A percentile compares a stretch with the other conserved stretches of the same genome.
phyloP scores from a whole-genome alignment of 2,329 filamentous ascomycete genomes.

The Cladosporium cucumerinum region DNA sequence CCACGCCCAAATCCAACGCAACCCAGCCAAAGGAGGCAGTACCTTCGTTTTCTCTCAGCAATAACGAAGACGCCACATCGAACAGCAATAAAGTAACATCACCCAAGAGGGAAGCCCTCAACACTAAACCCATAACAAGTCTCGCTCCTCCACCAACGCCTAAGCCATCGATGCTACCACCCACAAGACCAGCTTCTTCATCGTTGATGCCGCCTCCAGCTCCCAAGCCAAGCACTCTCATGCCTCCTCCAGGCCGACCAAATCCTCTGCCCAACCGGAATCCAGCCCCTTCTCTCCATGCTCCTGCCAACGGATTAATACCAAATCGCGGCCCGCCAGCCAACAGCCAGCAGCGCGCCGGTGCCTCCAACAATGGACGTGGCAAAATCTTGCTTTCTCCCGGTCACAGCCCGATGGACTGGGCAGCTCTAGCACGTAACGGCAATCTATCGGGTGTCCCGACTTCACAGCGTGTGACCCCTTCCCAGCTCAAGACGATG shows the following conservation, averaged over 20 bases:
- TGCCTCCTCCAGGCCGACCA: conserved; percentile 30
- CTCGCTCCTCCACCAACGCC: background rate
- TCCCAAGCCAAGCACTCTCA: conserved; percentile 25
- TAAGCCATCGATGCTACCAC: conserved; percentile 35
- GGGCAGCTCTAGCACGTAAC: conserved; percentile 70
- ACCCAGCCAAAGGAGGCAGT: conserved; percentile 1
- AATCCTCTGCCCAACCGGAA: conserved; percentile 22
- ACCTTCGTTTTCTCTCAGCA: conserved; percentile 27
- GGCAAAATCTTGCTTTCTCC: conserved; percentile 78
- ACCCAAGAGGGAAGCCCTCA: too few relatives aligned
- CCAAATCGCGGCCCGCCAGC: conserved; percentile 44
- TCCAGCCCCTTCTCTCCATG: conserved; percentile 39
- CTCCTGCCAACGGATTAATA: conserved; percentile 47
- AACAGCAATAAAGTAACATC: too few relatives aligned
- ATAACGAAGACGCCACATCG: conserved; percentile 31
- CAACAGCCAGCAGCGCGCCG: conserved; percentile 40
- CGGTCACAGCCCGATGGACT: conserved; percentile 92
- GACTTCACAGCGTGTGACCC: conserved; percentile 69
- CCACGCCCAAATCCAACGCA: conserved; percentile 26
- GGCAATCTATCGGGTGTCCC: conserved; percentile 47
- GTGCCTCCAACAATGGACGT: conserved; percentile 33
- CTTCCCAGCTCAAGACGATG: conserved; percentile 71
- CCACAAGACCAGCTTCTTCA: conserved; percentile 22
- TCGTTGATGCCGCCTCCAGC: conserved; percentile 19
- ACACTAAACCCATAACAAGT: background rate